phyloP scores from a whole-genome alignment of 768 basidiomycete genomes.

The Xanthoconium purpureum region DNA sequence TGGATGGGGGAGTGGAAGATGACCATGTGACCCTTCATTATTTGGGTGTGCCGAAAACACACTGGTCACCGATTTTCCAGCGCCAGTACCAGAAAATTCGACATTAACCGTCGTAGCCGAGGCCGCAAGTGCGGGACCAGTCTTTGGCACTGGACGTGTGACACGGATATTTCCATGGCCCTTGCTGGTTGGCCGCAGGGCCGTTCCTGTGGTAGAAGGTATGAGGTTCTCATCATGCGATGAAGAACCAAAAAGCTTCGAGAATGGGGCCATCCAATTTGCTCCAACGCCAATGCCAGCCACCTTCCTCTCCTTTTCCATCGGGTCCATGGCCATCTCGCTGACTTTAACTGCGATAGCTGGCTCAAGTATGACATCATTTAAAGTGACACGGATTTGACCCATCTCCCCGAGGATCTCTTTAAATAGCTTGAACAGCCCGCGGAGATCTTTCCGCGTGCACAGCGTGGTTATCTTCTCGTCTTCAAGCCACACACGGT shows the following conservation, averaged over 20 bases:
- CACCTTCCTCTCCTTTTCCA: constrained; percentile 31
- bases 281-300: constrained; percentile 36
- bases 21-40: constrained; percentile 12
- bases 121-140: constrained; percentile 80
- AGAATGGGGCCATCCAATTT: constrained; percentile 84
- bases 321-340: constrained; percentile 64
- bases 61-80: constrained; percentile 53
- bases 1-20: constrained; percentile 12
- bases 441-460: constrained; percentile 77
- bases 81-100: constrained; percentile 80
- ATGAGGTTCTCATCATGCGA: constrained; percentile 16
- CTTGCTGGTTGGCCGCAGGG: constrained; percentile 26
- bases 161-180: constrained; percentile 21
- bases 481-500: constrained; percentile 71
- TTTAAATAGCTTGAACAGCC: constrained; percentile 79
- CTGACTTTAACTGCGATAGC: constrained; percentile 66
- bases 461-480: constrained; percentile 61
- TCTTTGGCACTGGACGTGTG: constrained; percentile 71
- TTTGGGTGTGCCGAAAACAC: constrained; percentile 33
- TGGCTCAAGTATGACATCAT: constrained; percentile 90
- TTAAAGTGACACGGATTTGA: constrained; percentile 75
- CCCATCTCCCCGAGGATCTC: constrained; percentile 84
- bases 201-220: constrained; percentile 21
- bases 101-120: constrained; percentile 93
- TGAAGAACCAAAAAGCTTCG: constrained; percentile 67